phyloP scores from a whole-genome alignment of 2,329 filamentous ascomycete genomes.

The Ustilaginoidea virens region DNA sequence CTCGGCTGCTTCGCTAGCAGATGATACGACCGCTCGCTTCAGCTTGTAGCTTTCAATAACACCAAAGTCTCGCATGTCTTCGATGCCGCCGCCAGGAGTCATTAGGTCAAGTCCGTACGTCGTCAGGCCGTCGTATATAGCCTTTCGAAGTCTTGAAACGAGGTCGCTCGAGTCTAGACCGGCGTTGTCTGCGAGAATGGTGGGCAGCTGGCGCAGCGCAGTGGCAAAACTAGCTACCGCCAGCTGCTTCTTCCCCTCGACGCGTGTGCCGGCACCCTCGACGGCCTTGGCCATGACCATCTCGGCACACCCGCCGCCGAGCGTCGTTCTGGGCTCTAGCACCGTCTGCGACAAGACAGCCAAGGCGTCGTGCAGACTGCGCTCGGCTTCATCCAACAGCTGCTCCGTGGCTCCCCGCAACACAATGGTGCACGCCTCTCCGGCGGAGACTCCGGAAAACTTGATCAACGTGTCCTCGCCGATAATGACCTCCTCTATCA shows the following conservation, averaged over 20 bases:
- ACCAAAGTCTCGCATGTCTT: slow-evolving; percentile 89
- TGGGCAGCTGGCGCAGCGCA: slow-evolving; percentile 83
- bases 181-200: slow-evolving; percentile 93
- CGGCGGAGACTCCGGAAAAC: slow-evolving; percentile 90
- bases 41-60: slow-evolving; percentile 98
- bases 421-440: slow-evolving; percentile 91
- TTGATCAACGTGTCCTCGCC: slow-evolving; percentile 95
- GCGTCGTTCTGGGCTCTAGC: slow-evolving; percentile 80
- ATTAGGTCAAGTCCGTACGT: slow-evolving; percentile 82
- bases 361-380: slow-evolving; percentile 87
- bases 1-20: slow-evolving; percentile 91
- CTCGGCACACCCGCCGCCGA: slow-evolving; percentile 92
- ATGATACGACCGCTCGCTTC: slow-evolving; percentile 94
- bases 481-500: slow-evolving; percentile 97
- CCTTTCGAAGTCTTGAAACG: slow-evolving; percentile 78
- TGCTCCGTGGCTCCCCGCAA: slow-evolving; percentile 93
- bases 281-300: slow-evolving; percentile 99
- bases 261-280: slow-evolving; percentile 80
- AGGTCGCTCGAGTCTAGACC: slow-evolving; percentile 92
- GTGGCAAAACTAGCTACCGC: slow-evolving; percentile 82
- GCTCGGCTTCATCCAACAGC: slow-evolving; percentile 90
- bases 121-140: slow-evolving; percentile 86
- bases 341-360: slow-evolving; percentile 95
- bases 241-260: slow-evolving; percentile 91
- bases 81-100: slow-evolving; percentile 79